These are phyloP conservation scores for Microcyclosporella mali DNA, from an alignment of 2,329 filamentous ascomycete genomes.

Conservation along the genomic window DNA sequence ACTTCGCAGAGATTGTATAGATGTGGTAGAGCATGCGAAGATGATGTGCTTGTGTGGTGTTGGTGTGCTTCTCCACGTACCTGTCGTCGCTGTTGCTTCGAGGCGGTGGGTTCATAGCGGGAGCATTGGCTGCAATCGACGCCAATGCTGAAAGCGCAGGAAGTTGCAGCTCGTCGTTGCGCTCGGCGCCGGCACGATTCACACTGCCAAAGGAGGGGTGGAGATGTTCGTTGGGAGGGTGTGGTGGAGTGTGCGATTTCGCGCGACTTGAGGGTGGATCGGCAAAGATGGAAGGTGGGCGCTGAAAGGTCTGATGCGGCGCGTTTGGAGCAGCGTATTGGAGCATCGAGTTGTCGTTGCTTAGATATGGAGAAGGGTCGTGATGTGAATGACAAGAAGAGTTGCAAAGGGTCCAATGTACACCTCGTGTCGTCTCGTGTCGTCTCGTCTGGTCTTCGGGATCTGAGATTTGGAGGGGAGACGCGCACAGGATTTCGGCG, in stretches of 20 bases:
- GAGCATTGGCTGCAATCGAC: slow-evolving; percentile 21
- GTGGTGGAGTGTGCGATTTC: neutral
- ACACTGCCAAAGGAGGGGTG: slow-evolving; percentile 10
- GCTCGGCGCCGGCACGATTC: slow-evolving; percentile 28
- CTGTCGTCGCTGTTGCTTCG: slow-evolving; percentile 9
- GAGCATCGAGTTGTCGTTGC: slow-evolving; percentile 35
- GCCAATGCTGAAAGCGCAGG: slow-evolving; percentile 20
- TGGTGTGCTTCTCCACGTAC: slow-evolving; percentile 6
- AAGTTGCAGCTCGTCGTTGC: neutral
- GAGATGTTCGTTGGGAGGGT: slow-evolving; percentile 9
- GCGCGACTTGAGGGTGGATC: slow-evolving; percentile 11
- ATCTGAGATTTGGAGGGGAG: too few relatives aligned
- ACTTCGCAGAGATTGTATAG: neutral
- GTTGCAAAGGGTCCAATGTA: too few relatives aligned
- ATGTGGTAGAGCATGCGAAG: neutral
- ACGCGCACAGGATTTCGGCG: too few relatives aligned
- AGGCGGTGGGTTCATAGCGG: slow-evolving; percentile 12
- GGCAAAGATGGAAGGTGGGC: slow-evolving; percentile 16
- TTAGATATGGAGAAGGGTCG: too few relatives aligned
- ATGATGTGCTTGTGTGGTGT: neutral
- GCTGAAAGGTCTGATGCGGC: slow-evolving; percentile 17
- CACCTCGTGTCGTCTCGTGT: too few relatives aligned
- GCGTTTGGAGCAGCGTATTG: slow-evolving; percentile 34
- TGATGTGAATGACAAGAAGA: too few relatives aligned
- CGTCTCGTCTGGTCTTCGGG: too few relatives aligned